These are phyloP conservation scores for Ceratocystis harringtonii DNA, from an alignment of 2,329 filamentous ascomycete genomes.

Conservation along the genomic window DNA sequence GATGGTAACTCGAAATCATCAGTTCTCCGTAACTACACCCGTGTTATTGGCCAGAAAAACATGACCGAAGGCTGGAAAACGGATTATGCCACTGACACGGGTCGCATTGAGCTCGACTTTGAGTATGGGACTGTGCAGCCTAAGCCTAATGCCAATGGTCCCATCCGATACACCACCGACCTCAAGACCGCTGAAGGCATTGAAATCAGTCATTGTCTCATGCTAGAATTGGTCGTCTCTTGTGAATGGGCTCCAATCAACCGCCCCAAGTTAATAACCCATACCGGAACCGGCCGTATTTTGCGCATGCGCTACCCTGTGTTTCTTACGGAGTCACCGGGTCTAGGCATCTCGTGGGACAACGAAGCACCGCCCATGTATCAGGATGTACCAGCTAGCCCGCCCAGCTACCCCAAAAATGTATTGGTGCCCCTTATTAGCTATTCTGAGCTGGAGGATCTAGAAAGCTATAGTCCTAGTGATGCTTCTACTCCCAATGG, in stretches of 20 bases:
- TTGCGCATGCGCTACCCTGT: slow-evolving; percentile 83
- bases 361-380: slow-evolving; percentile 91
- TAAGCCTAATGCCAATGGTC: slow-evolving; percentile 11
- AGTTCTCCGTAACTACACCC: slow-evolving; percentile 62
- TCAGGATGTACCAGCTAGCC: slow-evolving; percentile 77
- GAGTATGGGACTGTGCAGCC: slow-evolving; percentile 50
- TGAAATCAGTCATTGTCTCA: slow-evolving; percentile 67
- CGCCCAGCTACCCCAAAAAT: slow-evolving; percentile 47
- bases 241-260: slow-evolving; percentile 72
- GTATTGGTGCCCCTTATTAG: slow-evolving; percentile 9
- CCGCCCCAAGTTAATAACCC: slow-evolving; percentile 53
- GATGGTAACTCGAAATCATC: slow-evolving; percentile 32
- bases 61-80: slow-evolving; percentile 85
- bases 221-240: slow-evolving; percentile 85
- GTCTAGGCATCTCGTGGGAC: slow-evolving; percentile 89
- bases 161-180: slow-evolving; percentile 55
- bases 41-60: slow-evolving; percentile 65
- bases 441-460: slow-evolving; percentile 14
- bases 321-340: slow-evolving; percentile 65
- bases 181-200: slow-evolving; percentile 59
- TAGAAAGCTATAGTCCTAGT: slow-evolving; percentile 9
- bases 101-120: slow-evolving; percentile 48
- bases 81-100: slow-evolving; percentile 36
- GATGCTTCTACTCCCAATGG: not conserved
- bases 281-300: slow-evolving; percentile 80